Evolutionary conservation across 805 yeast genomes (phyloP), one percentile per base, ranked within the genome.

Genomic region (Suhomyces faveliae): DNA sequence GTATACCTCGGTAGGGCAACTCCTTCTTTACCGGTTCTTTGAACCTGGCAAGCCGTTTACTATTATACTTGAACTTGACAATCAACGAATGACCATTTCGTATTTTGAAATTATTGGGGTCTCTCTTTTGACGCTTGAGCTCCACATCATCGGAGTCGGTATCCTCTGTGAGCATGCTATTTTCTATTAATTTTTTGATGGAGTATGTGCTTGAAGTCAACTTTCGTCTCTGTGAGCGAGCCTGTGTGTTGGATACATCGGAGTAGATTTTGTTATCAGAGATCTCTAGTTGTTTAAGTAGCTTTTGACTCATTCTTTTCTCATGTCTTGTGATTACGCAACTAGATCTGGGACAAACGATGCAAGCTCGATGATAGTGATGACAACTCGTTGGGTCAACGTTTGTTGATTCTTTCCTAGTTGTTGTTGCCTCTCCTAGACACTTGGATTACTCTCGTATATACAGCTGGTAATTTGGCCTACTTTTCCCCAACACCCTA

Each of bases 1-100:
- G 65, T 0, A 86, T 76, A 0, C 94, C 94, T 43, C 85, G 68
- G 54, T 78, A 87, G 0, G 95, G 94, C 23, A 82, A 58, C 46
- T 84, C 85, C 41, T 70, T 63, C 70, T n/a, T 69, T 68, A 49
- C 24, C 9, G 40, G 35, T 17, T 22, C 29, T 20, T 23, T 22
- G n/a, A 20, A 10, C 29, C 30, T 42, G 23, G 23, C 15, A 15
- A 37, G 25, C 15, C 29, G 17, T 15, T 40, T 24, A n/a, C 15
- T 24, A 11, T n/a, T 17, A 30, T 42, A 42, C 20, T 20, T 37
- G 19, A 43, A 19, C 13, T 15, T 43, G 10, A 43, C 33, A 7
- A 41, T 27, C 7, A 33, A 17, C 6, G 37, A 33, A 9, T 15
- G 21, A 3, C 21, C 37, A 15, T 33, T 33, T 33, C 37, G 37